Conservation (phyloP, 1,284 basidiomycete genomes). For the Leccinum fallax region DNA sequence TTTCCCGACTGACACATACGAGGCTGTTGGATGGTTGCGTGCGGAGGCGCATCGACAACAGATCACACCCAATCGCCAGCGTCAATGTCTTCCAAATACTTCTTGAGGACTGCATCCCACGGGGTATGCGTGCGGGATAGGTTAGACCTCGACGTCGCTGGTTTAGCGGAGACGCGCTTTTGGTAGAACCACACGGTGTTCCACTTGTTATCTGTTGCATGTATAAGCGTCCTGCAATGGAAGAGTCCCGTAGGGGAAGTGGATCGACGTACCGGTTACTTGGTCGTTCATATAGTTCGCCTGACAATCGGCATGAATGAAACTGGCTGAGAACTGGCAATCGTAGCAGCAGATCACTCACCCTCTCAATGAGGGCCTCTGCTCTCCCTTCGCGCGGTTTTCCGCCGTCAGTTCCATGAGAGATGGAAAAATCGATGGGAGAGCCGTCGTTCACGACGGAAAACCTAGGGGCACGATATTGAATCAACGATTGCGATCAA, state of each 20-base stretch:
- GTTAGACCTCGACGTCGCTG: not conserved
- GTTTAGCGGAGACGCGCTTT: not conserved
- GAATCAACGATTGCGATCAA: not conserved
- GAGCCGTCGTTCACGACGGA: not conserved
- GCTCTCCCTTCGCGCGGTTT: not conserved
- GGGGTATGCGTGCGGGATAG: not conserved
- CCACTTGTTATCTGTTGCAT: not conserved
- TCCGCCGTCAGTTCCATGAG: not conserved
- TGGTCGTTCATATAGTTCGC: not conserved
- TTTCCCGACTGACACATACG: not conserved
- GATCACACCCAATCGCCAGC: not conserved
- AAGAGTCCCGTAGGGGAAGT: not conserved
- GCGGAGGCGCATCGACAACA: not conserved
- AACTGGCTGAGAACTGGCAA: not conserved
- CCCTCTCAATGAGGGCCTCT: not conserved
- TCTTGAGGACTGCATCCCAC: not conserved
- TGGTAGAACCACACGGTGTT: not conserved
- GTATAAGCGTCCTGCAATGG: not conserved
- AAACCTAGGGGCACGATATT: not conserved
- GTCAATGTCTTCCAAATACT: not conserved
- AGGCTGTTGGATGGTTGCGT: not conserved
- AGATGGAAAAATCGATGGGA: not conserved
- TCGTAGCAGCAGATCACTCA: not conserved
- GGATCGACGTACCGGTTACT: not conserved
- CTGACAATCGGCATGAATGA: not conserved